Percentiles rank a stretch among this genome's conserved stretches.
These are phyloP conservation scores for Lindgomyces ingoldianus DNA, from an alignment of 495 filamentous ascomycete species.

Conservation along the genomic window DNA sequence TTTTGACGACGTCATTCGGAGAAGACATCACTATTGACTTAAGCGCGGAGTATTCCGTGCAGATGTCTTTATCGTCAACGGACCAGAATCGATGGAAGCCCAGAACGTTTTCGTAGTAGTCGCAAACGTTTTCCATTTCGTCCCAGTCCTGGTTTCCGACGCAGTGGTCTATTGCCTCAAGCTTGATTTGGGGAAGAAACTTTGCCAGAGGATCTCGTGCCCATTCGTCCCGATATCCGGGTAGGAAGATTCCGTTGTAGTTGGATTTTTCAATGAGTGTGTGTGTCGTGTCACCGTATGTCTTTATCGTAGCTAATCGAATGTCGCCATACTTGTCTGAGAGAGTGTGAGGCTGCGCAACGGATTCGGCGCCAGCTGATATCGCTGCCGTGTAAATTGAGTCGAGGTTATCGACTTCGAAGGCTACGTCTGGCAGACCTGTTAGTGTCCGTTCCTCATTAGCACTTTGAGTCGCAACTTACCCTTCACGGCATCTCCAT, in stretches of 20 bases:
- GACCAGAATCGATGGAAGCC: slow-evolving; percentile 94
- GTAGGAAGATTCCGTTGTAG: slow-evolving; percentile 76
- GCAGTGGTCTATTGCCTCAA: slow-evolving; percentile 84
- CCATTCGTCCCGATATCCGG: slow-evolving; percentile 62
- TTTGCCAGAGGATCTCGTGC: slow-evolving; percentile 51
- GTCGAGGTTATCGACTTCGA: slow-evolving; percentile 82
- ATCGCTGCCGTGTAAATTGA: slow-evolving; percentile 72
- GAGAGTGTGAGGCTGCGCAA: slow-evolving; percentile 57
- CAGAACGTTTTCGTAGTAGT: slow-evolving; percentile 84
- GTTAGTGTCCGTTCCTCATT: not conserved
- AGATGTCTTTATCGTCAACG: slow-evolving; percentile 83
- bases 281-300: slow-evolving; percentile 91
- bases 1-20: slow-evolving; percentile 80
- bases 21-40: slow-evolving; percentile 85
- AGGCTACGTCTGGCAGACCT: slow-evolving; percentile 59
- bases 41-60: slow-evolving; percentile 84
- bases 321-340: slow-evolving; percentile 59
- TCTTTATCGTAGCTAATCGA: slow-evolving; percentile 71
- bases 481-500: slow-evolving; percentile 90
- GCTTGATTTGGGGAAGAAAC: slow-evolving; percentile 60
- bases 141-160: slow-evolving; percentile 93
- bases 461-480: not conserved
- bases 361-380: slow-evolving; percentile 63
- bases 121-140: slow-evolving; percentile 80
- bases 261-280: slow-evolving; percentile 69